Conservation (phyloP, 2,329 filamentous ascomycete genomes). For the Colletotrichum coccodes region DNA sequence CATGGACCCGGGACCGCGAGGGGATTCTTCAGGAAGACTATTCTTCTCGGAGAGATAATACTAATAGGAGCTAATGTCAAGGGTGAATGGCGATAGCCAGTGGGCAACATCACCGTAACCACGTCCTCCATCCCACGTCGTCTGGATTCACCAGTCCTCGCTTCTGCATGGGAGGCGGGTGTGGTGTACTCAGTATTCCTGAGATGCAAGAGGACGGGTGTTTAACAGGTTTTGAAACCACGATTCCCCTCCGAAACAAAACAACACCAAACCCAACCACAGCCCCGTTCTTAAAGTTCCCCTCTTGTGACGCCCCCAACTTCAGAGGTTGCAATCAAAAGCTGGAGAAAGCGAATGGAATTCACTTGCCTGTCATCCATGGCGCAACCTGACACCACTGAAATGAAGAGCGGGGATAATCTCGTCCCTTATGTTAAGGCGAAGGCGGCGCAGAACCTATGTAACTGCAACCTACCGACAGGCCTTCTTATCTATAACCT, state of each 20-base stretch:
- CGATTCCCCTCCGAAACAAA: not conserved
- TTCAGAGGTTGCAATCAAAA: not conserved
- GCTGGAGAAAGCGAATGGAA: not conserved
- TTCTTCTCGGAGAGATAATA: not conserved
- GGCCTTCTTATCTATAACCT: not conserved
- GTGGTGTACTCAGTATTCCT: not conserved
- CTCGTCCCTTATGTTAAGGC: not conserved
- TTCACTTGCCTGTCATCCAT: not conserved
- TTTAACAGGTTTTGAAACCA: not conserved
- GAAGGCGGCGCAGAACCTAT: not conserved
- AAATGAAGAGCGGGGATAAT: not conserved
- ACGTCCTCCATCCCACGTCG: not conserved
- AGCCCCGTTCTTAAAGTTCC: not conserved
- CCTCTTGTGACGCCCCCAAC: not conserved
- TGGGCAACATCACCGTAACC: slow-evolving; percentile 1
- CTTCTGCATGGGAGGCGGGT: not conserved
- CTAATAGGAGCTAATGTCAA: slow-evolving; percentile 11
- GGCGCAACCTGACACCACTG: not conserved
- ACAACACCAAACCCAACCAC: not conserved
- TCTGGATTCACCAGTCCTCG: not conserved
- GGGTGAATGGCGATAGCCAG: slow-evolving; percentile 8
- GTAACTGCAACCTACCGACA: slow-evolving; percentile 1
- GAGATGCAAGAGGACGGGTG: not conserved
- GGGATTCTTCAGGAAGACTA: not conserved
- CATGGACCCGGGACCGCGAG: slow-evolving; percentile 3